Percentiles rank a stretch among this genome's conserved stretches.
Conservation (phyloP, 441 rosid genomes). For the Gossypium aridum region DNA sequence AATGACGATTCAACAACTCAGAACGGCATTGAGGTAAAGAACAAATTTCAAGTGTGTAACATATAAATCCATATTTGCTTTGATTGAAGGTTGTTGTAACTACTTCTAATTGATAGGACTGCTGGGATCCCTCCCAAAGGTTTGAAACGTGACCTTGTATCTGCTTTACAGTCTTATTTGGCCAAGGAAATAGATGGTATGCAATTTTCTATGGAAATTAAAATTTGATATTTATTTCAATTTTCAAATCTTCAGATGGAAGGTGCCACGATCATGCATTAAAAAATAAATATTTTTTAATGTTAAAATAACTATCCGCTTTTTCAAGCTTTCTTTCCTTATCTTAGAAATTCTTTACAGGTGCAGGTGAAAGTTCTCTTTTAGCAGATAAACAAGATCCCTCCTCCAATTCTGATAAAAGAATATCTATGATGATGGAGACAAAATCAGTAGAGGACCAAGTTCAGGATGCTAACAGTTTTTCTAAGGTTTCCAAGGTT, state of each 20-base stretch:
- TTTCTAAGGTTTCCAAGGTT: slow-evolving; percentile 25
- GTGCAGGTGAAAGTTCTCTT: slow-evolving; percentile 43
- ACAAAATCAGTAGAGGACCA: slow-evolving; percentile 19
- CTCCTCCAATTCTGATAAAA: slow-evolving; percentile 22
- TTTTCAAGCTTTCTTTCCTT: neutral
- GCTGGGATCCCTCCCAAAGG: slow-evolving; percentile 70
- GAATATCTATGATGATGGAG: slow-evolving; percentile 23
- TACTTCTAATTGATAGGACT: slow-evolving; percentile 37
- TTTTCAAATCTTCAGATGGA: neutral
- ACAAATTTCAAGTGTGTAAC: slow-evolving; percentile 6
- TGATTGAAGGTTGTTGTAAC: neutral
- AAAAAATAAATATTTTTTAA: neutral
- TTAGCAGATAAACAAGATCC: slow-evolving; percentile 22
- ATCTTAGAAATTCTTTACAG: slow-evolving; percentile 6
- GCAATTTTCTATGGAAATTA: neutral
- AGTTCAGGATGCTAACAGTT: slow-evolving; percentile 20
- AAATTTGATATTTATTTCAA: neutral
- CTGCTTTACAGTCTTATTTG: slow-evolving; percentile 50
- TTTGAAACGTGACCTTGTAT: slow-evolving; percentile 55
- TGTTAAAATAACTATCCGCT: neutral
- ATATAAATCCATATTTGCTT: neutral
- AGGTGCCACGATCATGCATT: neutral
- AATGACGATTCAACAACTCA: slow-evolving; percentile 76
- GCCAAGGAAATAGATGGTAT: slow-evolving; percentile 45
- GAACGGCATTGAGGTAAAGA: slow-evolving; percentile 52